These are phyloP conservation scores for Yamadazyma sp. DNA, from an alignment of 805 yeast genomes.

Conservation along the genomic window DNA sequence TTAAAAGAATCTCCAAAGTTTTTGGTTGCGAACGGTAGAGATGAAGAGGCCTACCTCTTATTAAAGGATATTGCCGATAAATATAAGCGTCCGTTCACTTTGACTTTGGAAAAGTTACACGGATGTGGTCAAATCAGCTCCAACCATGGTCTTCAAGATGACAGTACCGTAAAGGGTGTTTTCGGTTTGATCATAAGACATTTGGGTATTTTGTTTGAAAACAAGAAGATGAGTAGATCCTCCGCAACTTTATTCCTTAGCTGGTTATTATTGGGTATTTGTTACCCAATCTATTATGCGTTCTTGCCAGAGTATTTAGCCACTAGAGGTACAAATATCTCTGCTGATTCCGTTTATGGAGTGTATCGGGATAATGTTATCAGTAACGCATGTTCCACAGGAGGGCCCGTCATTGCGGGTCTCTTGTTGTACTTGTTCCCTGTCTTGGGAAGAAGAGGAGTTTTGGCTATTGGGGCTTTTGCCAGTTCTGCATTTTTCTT, in stretches of 20 bases:
- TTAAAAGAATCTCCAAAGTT: slow-evolving; percentile 60
- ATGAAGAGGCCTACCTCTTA: slow-evolving; percentile 47
- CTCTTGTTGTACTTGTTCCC: slow-evolving; percentile 26
- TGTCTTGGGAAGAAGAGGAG: slow-evolving; percentile 54
- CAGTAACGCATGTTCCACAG: slow-evolving; percentile 46
- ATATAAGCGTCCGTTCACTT: slow-evolving; percentile 42
- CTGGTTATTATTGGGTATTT: slow-evolving; percentile 58
- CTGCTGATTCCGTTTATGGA: slow-evolving; percentile 35
- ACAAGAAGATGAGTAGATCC: slow-evolving; percentile 40
- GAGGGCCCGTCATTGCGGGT: slow-evolving; percentile 57
- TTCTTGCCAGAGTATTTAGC: slow-evolving; percentile 55
- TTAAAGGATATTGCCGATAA: slow-evolving; percentile 47
- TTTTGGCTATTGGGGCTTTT: slow-evolving; percentile 54
- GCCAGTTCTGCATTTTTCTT: slow-evolving; percentile 56
- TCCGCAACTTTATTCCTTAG: slow-evolving; percentile 40
- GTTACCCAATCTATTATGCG: slow-evolving; percentile 53
- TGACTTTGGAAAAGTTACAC: slow-evolving; percentile 48
- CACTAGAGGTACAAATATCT: slow-evolving; percentile 48
- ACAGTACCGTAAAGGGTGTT: slow-evolving; percentile 21
- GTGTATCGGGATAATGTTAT: slow-evolving; percentile 51
- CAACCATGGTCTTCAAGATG: slow-evolving; percentile 21
- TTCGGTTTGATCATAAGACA: slow-evolving; percentile 31
- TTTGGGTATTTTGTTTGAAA: slow-evolving; percentile 45
- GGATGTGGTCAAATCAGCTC: slow-evolving; percentile 41
- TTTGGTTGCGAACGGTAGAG: slow-evolving; percentile 52